A percentile compares a stretch with the other conserved stretches of the same genome.
Evolutionary conservation across 345 rosid species (phyloP).

Genomic region (Combretum micranthum): DNA sequence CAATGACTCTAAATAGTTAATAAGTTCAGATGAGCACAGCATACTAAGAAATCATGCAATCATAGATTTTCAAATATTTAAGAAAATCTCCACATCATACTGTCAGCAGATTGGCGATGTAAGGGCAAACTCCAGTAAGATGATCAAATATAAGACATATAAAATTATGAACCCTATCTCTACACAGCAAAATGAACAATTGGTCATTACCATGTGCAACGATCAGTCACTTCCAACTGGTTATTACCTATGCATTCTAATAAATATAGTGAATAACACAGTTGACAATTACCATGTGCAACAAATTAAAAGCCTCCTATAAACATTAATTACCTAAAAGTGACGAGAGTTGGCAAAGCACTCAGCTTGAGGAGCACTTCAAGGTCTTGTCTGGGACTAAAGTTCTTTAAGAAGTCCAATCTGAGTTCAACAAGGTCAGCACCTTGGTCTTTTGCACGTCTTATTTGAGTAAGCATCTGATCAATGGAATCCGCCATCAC

Average conservation of each 20-base stretch:
- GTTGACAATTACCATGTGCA: no score
- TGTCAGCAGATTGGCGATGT: no score
- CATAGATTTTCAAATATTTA: neutral
- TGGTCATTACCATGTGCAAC: no score
- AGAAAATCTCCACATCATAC: no score
- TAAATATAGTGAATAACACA: no score
- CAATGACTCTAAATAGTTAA: neutral
- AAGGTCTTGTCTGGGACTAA: slow-evolving; percentile 43
- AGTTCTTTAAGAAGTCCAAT: slow-evolving; percentile 46
- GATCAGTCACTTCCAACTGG: no score
- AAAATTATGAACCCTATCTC: no score
- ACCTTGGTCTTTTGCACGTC: slow-evolving; percentile 39
- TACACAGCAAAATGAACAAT: no score
- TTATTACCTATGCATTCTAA: no score
- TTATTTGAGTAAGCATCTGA: slow-evolving; percentile 36
- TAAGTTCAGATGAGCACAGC: neutral
- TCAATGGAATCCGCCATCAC: slow-evolving; percentile 51
- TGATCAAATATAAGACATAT: no score
- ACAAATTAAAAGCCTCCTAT: no score
- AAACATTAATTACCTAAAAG: slow-evolving; percentile 33
- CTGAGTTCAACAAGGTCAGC: slow-evolving; percentile 55
- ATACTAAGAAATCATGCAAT: neutral
- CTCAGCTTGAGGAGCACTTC: slow-evolving; percentile 37
- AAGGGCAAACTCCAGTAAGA: no score
- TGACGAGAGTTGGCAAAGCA: slow-evolving; percentile 50